phyloP scores from a whole-genome alignment of 805 yeast genomes.

The Helenozyma baotianmanensis region DNA sequence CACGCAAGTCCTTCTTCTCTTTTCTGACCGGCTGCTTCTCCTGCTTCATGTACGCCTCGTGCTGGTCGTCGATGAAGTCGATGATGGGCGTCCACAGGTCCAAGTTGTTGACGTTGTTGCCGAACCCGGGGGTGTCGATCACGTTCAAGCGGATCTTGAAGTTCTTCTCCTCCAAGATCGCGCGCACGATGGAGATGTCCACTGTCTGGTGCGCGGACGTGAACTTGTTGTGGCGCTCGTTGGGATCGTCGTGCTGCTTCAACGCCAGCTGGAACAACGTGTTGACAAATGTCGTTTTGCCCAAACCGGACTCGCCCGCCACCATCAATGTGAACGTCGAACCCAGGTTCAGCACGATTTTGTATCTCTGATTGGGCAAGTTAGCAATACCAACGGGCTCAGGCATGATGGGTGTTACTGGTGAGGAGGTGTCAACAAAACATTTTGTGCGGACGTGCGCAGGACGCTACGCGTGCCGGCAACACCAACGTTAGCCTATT shows the following conservation, averaged over 20 bases:
- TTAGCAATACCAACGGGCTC: slow-evolving; percentile 68
- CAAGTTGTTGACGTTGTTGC: slow-evolving; percentile 81
- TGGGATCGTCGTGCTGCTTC: slow-evolving; percentile 53
- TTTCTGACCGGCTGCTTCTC: slow-evolving; percentile 84
- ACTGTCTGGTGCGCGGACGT: slow-evolving; percentile 58
- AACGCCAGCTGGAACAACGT: slow-evolving; percentile 75
- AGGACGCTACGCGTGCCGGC: too few species aligned
- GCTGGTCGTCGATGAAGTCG: slow-evolving; percentile 90
- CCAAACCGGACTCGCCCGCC: slow-evolving; percentile 89
- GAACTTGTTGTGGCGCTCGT: slow-evolving; percentile 55
- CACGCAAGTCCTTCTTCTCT: slow-evolving; percentile 71
- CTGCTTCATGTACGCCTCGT: slow-evolving; percentile 81
- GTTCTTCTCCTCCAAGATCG: slow-evolving; percentile 80
- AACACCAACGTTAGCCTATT: too few species aligned
- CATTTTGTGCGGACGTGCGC: too few species aligned
- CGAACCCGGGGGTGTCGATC: slow-evolving; percentile 92
- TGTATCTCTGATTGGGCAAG: slow-evolving; percentile 73
- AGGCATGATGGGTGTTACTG: slow-evolving; percentile 26
- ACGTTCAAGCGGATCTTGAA: slow-evolving; percentile 73
- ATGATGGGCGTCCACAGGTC: slow-evolving; percentile 83
- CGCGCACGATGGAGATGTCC: slow-evolving; percentile 72
- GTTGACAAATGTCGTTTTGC: slow-evolving; percentile 87
- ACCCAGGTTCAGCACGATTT: slow-evolving; percentile 70
- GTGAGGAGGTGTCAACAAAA: not conserved
- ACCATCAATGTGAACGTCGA: slow-evolving; percentile 78